Evolutionary conservation across 257 asterid species (phyloP), one percentile per base, ranked within the genome.

Genomic region (Solanum chaucha): DNA sequence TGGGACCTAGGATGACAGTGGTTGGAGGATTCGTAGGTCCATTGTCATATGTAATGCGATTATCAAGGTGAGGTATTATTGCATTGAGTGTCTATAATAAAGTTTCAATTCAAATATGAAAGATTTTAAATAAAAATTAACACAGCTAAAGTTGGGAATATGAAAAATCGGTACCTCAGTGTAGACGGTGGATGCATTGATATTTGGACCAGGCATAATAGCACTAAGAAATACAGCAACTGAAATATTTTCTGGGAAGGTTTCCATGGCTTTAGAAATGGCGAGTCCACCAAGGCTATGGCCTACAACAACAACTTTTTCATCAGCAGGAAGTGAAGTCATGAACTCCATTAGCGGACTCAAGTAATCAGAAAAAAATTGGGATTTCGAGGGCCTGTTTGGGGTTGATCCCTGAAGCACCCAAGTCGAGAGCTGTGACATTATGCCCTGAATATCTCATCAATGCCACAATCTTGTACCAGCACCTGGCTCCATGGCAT

Each of bases 231-330:
- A 70, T 61, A 91, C 90, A 26, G 88, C 88, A 40, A 65, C 81
- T 13, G 87, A 64, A 85, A 88, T 82, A 44, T 87, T 89, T 12
- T 88, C 86, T 3, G 92, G 84, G 15, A 89, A 92, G 82, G 38
- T 58, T 13, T 92, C 92, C 91, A 90, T 90, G 87, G 92, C 94
- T 67, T 70, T 88, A 58, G 94, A 88, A 48, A 90, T 82, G 38
- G 86, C 92, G 7, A 86, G 10, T 34, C 92, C 94, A 0, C 91
- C 92, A 0, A 24, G 8, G 82, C 92, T 88, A 78, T 90, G 94
- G 2, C 85, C 92, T 10, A 92, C 91, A 3, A 90, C 72, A 44
- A 92, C 51, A 30, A 90, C 83, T 83, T 84, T 88, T 48, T 92
- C 46, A 13, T 24, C 14, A 0, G 72, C 32, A 46, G 92, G 90